Evolutionary conservation across 1,284 basidiomycete genomes (phyloP), one percentile per base, ranked within the genome.

Genomic region (Puccinia coronata): DNA sequence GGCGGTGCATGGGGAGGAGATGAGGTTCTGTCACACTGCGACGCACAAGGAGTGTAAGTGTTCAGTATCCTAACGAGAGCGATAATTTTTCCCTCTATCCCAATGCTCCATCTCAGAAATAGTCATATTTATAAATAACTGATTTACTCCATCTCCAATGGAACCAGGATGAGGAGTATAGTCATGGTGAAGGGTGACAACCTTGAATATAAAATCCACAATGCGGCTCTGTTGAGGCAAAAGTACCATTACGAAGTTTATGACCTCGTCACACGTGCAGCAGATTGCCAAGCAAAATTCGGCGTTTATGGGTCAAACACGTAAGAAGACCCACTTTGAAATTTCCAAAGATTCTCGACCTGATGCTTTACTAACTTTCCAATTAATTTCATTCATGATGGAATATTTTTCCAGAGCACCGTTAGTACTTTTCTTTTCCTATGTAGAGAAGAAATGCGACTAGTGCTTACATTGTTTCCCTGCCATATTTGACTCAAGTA

Each of bases 21-120:
- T 31, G 28, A 78, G 31, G 49, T 61, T 47, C 51, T 65, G 25
- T 78, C 76, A 9, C 43, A 69, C 39, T 78, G 76, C 49, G 39
- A 65, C n/a, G 61, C 49, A 12, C 41, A 78, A 65, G 63, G 63
- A 78, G 25, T 78, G 76, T 78, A 63, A 63, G 74, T 43, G n/a
- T n/a, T 31, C 23, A 8, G 9, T 23, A 63, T 39, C 6, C 11
- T 16, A 8, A 61, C 14, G 6, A 61, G 28, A 6, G 39, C 4
- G 18, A 63, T 39, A 63, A 34, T 4, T 36, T 25, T 4, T 34
- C 57, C 28, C 28, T 59, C 28, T 34, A 25, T 25, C 28, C 34
- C 25, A 34, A 43, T n/a, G 25, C 1, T 43, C 11, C 11, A 9
- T n/a, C 34, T 41, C 28, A 20, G 23, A 36, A n/a, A 61, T 63